Base-by-base conservation (phyloP, 179 eudicot genomes). In the Actinidia polygama region DNA sequence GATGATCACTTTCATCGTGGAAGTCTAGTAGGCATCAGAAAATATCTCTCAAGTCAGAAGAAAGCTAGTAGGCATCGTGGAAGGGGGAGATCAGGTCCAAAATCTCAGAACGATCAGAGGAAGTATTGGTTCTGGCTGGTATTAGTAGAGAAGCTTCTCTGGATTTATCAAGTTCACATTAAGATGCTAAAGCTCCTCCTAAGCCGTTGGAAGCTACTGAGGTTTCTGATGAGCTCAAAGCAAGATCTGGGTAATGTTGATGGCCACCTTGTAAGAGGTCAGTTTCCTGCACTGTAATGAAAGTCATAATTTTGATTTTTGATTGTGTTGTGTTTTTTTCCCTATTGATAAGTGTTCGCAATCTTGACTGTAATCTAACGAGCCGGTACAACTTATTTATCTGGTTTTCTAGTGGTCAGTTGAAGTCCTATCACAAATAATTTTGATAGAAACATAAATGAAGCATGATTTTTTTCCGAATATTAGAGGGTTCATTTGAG, bases 231-330 rank as follows among this genome's bases (percentile, higher is more conserved):
- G 99, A 95, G 64, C 94, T 97, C 61, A 91, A 98, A 84, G 99
- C 98, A 97, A 97, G 87, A 90, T 97, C 79, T 88, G 98, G 80
- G 99, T 98, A 73, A 95, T 97, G 98, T 88, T 95, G 86, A 86
- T 93, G 89, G 94, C 94, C 57, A 95, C 90, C 21, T 58, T 85
- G 91, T 89, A 83, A 85, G 23, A 1, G 53, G 59, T 57, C 59
- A 24, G 50, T 82, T 72, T 10, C 23, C 54, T 66, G 30, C 50
- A 11, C 36, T 59, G 46, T 58, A 51, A 54, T 79, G 23, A 51
- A 66, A 24, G 77, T 24, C 46, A 40, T n/a, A n/a, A n/a, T 46
- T 46, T 47, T 51, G 59, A 11, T 12, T 73, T n/a, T n/a, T n/a
- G n/a, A 19, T 73, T 73, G 44, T 23, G 21, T 50, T 15, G 30